These are phyloP conservation scores for Colletotrichum zoysiae DNA, from an alignment of 2,329 filamentous ascomycete genomes.

Conservation along the genomic window DNA sequence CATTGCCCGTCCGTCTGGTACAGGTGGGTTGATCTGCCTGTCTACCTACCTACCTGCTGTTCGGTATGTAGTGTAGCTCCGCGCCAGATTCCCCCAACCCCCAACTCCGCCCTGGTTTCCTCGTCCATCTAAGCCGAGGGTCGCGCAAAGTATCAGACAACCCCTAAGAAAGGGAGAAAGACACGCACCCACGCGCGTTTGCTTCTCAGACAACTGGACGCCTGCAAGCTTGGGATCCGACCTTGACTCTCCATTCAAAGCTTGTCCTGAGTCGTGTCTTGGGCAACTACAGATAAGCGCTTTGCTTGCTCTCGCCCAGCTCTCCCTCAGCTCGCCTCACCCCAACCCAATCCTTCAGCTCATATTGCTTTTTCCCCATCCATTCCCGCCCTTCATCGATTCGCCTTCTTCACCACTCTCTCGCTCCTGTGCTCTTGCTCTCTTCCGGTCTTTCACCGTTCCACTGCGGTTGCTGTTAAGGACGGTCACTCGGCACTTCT, in stretches of 20 bases:
- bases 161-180: not conserved
- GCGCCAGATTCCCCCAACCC: not conserved
- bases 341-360: slow-evolving; percentile 17
- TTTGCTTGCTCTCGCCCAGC: slow-evolving; percentile 16
- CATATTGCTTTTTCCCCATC: slow-evolving; percentile 14
- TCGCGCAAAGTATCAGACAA: slow-evolving; percentile 1
- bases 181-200: not conserved
- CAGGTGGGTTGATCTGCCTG: not conserved
- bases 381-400: not conserved
- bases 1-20: not conserved
- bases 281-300: slow-evolving; percentile 1
- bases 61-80: slow-evolving; percentile 4
- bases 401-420: not conserved
- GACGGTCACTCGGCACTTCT: not conserved
- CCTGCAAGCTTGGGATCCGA: not conserved
- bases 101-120: not conserved
- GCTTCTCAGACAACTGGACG: not conserved
- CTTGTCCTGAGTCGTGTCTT: slow-evolving; percentile 14
- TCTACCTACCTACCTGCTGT: not conserved
- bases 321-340: slow-evolving; percentile 32
- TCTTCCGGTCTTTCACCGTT: not conserved
- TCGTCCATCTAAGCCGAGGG: not conserved
- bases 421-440: not conserved
- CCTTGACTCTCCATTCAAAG: not conserved
- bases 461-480: not conserved